Percentiles rank a stretch among this genome's conserved stretches.
Conservation (phyloP, 2,329 filamentous ascomycete genomes). For the Cladophialophora exuberans region DNA sequence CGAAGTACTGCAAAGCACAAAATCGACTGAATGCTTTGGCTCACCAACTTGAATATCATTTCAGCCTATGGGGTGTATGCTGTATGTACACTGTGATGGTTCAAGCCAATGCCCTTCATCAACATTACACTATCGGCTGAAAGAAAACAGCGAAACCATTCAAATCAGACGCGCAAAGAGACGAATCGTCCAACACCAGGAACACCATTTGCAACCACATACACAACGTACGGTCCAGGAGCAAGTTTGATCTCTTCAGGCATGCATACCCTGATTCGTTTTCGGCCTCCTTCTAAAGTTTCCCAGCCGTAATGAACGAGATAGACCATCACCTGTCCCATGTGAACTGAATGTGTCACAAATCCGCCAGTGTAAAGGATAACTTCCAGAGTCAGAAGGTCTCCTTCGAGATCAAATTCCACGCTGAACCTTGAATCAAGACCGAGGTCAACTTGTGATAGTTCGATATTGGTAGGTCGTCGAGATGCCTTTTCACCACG, state of each 20-base stretch:
- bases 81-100: background rate
- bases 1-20: too few relatives aligned
- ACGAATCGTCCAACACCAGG: slow-evolving; percentile 59
- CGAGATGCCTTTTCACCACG: slow-evolving; percentile 52
- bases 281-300: slow-evolving; percentile 46
- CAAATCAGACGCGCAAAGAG: slow-evolving; percentile 20
- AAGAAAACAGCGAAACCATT: background rate
- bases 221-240: slow-evolving; percentile 64
- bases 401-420: slow-evolving; percentile 28
- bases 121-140: background rate
- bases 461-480: slow-evolving; percentile 53
- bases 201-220: slow-evolving; percentile 60
- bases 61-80: too few relatives aligned
- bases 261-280: slow-evolving; percentile 53
- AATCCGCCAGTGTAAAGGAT: slow-evolving; percentile 64
- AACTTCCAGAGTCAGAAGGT: slow-evolving; percentile 43
- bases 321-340: slow-evolving; percentile 62
- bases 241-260: slow-evolving; percentile 58
- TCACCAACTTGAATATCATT: too few relatives aligned
- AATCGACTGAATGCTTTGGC: too few relatives aligned
- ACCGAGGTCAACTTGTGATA: slow-evolving; percentile 50
- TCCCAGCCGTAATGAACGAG: slow-evolving; percentile 55
- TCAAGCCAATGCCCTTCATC: background rate
- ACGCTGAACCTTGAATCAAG: slow-evolving; percentile 52
- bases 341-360: slow-evolving; percentile 64